Evolutionary conservation across 768 basidiomycete species (phyloP).

Genomic region (Termitomyces sp.): DNA sequence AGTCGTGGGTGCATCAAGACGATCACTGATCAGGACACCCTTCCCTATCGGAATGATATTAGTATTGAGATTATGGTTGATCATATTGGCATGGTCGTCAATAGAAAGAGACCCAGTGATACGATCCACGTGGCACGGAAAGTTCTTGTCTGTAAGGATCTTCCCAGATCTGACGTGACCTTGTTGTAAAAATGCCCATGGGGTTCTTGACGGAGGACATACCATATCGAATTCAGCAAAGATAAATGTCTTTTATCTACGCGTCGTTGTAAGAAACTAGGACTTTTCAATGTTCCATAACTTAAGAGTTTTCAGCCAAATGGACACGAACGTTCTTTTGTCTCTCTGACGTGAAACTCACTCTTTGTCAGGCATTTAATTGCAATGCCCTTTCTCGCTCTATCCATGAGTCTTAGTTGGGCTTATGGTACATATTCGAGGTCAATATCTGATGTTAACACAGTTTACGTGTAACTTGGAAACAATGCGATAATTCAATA

Average conservation of each 20-base stretch:
- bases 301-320: too few species aligned
- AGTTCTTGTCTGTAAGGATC: slow-evolving; percentile 32
- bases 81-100: slow-evolving; percentile 33
- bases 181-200: neutral
- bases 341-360: too few species aligned
- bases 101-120: slow-evolving; percentile 27
- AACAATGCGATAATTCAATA: too few species aligned
- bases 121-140: slow-evolving; percentile 36
- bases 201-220: neutral
- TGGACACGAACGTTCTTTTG: too few species aligned
- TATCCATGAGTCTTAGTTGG: too few species aligned
- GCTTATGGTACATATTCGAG: too few species aligned
- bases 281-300: too few species aligned
- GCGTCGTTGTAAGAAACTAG: too few species aligned
- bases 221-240: slow-evolving; percentile 36
- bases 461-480: too few species aligned
- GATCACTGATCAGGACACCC: slow-evolving; percentile 24
- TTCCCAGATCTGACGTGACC: slow-evolving; percentile 29
- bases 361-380: too few species aligned
- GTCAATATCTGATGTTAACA: too few species aligned
- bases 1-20: slow-evolving; percentile 18
- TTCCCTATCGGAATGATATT: slow-evolving; percentile 22
- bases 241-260: slow-evolving; percentile 23
- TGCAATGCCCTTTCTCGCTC: too few species aligned
- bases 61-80: slow-evolving; percentile 39